Base-by-base conservation (phyloP, 306 rosid species). In the Crotalaria pallida region DNA sequence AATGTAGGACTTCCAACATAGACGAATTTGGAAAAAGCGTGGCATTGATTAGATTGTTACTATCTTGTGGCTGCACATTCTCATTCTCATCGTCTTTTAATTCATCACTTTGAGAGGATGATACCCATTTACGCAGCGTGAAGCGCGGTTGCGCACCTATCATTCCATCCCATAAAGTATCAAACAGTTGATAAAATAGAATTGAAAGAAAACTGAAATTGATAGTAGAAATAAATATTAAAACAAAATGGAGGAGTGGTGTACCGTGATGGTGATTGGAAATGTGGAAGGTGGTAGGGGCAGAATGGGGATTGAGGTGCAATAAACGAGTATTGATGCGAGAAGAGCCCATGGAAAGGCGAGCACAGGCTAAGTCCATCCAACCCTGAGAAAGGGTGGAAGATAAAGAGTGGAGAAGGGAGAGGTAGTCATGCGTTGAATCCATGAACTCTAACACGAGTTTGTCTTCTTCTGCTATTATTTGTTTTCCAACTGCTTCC, bases 341-440 rank as follows among this genome's bases (percentile, higher is more conserved):
- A 8, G 87, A 83, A n/a, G 81, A 81, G 38, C 96, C 99, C 99
- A 91, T 94, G 53, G 99, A 91, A 82, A 85, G 86, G 23, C 91
- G 83, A 44, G 96, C 97, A 77, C 96, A 84, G 0, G 96, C 96
- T 50, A 94, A 79, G 16, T 94, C 97, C 60, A 91, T 51, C 97
- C 97, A 94, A 50, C 92, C 99, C 99, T 94, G 82, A 51, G 18
- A 60, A 23, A 94, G 96, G 19, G 88, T 81, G 44, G 83, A 73
- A 29, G 97, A 90, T 34, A 90, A 50, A 0, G 86, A 80, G 74
- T 88, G 85, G 4, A 81, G 4, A 8, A 85, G 81, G 62, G 81
- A 72, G 15, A 94, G 65, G 70, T 88, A 88, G 67, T 52, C 77
- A 63, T 94, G 82, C 72, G 74, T 18, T 2, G 96, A 90, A 79